A percentile compares a stretch with the other conserved stretches of the same genome.
Evolutionary conservation across 1,284 basidiomycete genomes (phyloP).

Genomic region (Ganoderma lucidum): DNA sequence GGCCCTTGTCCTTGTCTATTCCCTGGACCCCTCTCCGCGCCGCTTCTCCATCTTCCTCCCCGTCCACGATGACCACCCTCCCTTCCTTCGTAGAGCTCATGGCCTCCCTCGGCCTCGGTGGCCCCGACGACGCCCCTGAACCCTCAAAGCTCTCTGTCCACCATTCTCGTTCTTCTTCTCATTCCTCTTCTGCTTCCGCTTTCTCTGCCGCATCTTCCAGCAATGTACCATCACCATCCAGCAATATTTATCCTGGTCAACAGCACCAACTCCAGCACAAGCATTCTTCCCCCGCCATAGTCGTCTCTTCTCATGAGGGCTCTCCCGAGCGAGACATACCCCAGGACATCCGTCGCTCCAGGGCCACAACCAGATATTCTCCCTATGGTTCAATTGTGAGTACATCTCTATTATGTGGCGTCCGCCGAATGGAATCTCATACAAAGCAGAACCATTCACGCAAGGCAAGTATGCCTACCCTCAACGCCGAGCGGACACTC

Average conservation of each 20-base stretch:
- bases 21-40: not conserved
- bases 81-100: constrained; percentile 87
- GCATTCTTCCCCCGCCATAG: constrained; percentile 30
- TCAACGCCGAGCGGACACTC: constrained; percentile 36
- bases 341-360: constrained; percentile 38
- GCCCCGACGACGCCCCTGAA: constrained; percentile 41
- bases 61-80: constrained; percentile 65
- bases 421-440: constrained; percentile 20
- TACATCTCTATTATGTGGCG: constrained; percentile 24
- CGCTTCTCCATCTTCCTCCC: constrained; percentile 28
- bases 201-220: constrained; percentile 39
- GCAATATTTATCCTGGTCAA: constrained; percentile 30
- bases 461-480: constrained; percentile 45
- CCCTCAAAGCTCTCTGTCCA: constrained; percentile 32
- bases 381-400: constrained; percentile 70
- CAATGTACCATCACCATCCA: constrained; percentile 35
- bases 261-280: constrained; percentile 15
- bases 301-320: constrained; percentile 32
- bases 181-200: constrained; percentile 46
- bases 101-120: constrained; percentile 77
- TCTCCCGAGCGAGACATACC: constrained; percentile 35
- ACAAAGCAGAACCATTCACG: constrained; percentile 41
- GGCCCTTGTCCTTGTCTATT: constrained; percentile 4
- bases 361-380: constrained; percentile 57
- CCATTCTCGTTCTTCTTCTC: constrained; percentile 47